phyloP scores from a whole-genome alignment of 2,329 filamentous ascomycete genomes.

The Aspergillus sojae region DNA sequence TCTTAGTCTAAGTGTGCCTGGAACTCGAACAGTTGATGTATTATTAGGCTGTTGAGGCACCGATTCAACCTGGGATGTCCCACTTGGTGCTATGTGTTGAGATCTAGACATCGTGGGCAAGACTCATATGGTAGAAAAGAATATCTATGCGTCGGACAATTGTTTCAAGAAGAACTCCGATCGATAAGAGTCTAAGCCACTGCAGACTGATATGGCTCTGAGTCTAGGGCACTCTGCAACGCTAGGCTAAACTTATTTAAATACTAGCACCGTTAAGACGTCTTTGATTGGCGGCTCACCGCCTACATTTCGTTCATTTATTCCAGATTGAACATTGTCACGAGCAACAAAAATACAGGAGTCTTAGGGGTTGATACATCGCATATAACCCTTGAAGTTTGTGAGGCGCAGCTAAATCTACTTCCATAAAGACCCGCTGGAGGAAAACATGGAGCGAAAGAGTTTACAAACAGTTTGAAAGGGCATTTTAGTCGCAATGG shows the following conservation, averaged over 20 bases:
- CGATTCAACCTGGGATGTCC: slow-evolving; percentile 30
- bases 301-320: not conserved
- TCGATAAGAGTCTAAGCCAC: not conserved
- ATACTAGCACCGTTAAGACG: not conserved
- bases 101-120: slow-evolving; percentile 40
- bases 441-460: not conserved
- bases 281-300: not conserved
- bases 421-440: not conserved
- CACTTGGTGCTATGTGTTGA: slow-evolving; percentile 26
- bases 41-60: slow-evolving; percentile 25
- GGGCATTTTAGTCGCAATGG: too few relatives aligned
- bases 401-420: not conserved
- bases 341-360: not conserved
- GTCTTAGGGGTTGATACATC: not conserved
- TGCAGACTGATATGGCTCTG: not conserved
- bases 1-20: slow-evolving; percentile 35
- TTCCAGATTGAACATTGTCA: not conserved
- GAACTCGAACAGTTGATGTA: slow-evolving; percentile 25
- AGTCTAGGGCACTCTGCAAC: not conserved
- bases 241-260: not conserved
- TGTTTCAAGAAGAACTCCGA: not conserved
- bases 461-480: not conserved
- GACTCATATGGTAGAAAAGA: too few relatives aligned
- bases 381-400: not conserved
- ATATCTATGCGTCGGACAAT: not conserved